Base-by-base conservation (phyloP, 2,329 filamentous ascomycete species). In the Pseudonectria foliicola region DNA sequence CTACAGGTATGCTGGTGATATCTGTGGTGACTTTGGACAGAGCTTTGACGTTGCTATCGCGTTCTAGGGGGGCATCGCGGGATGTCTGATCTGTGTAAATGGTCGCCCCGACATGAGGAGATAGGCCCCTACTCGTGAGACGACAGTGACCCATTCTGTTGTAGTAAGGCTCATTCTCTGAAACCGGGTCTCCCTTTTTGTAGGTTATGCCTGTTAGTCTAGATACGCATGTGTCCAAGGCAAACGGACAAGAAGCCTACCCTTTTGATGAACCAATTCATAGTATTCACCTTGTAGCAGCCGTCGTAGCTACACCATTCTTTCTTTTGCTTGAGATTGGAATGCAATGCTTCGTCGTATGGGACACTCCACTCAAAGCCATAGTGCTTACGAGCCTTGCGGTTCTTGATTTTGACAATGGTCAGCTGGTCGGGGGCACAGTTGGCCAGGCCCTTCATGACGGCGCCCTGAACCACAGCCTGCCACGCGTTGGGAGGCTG, bases 401-500 rank as follows among this genome's bases (percentile, higher is more conserved):
- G 57, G 25, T 63, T 62, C 40, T 56, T 55, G 21, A 69, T 53
- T 31, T 53, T 56, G 31, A 69, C 60, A 33, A 54, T 49, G 10
- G 57, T 59, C 18, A 57, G 55, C 10, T 49, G 45, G 7, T 59
- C 55, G 0, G 62, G 57, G 1, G 54, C 52, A 21, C 48, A 51
- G 13, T 58, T 54, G 2, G 62, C 59, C 2, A 71, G 50, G 1
- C 68, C 68, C 46, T 67, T 69, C 57, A 68, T 64, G 14, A 71
- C 66, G 12, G 70, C 69, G 13, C 70, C 69, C 24, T 62, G 61
- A 0, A 67, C 66, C 7, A 72, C 63, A 3, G 68, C 63, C 10
- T 62, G 58, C 68, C 68, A 72, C 12, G 66, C 60, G 33, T 66
- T 62, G 4, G 59, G 56, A 0, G 69, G 67, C 39, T 68, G 67